Conservation (phyloP, 345 rosid genomes). For the Brassica rapa region DNA sequence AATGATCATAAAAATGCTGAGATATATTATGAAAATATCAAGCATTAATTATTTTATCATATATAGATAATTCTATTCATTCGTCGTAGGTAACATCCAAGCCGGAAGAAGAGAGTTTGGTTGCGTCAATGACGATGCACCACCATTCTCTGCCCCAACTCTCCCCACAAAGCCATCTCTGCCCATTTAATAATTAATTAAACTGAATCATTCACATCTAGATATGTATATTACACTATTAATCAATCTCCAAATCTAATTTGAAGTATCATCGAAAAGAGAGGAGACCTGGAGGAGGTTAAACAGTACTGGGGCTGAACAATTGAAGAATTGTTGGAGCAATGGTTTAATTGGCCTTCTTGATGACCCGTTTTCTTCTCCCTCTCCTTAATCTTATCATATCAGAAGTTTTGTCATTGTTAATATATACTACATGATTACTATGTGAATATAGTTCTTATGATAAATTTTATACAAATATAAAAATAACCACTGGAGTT, state of each 20-base stretch:
- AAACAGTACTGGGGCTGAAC: constrained; percentile 43
- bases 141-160: constrained; percentile 24
- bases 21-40: constrained; percentile 21
- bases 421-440: not conserved
- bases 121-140: constrained; percentile 24
- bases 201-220: constrained; percentile 2
- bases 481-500: not conserved
- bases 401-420: not conserved
- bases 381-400: constrained; percentile 64
- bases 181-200: not conserved
- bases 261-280: constrained; percentile 1
- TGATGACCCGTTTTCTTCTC: constrained; percentile 53
- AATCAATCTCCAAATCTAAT: not conserved
- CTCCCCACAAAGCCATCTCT: constrained; percentile 35
- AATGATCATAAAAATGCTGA: constrained; percentile 9
- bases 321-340: constrained; percentile 44
- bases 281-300: constrained; percentile 49
- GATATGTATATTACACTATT: not conserved
- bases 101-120: constrained; percentile 37
- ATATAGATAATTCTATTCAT: constrained; percentile 22
- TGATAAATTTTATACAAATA: not conserved
- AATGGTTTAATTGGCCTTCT: constrained; percentile 40
- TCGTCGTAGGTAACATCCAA: constrained; percentile 39
- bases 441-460: not conserved
- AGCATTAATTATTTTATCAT: constrained; percentile 11